Percentiles rank a stretch among this genome's conserved stretches.
Evolutionary conservation across 345 rosid species (phyloP).

Genomic region (Odontarrhena argentea): DNA sequence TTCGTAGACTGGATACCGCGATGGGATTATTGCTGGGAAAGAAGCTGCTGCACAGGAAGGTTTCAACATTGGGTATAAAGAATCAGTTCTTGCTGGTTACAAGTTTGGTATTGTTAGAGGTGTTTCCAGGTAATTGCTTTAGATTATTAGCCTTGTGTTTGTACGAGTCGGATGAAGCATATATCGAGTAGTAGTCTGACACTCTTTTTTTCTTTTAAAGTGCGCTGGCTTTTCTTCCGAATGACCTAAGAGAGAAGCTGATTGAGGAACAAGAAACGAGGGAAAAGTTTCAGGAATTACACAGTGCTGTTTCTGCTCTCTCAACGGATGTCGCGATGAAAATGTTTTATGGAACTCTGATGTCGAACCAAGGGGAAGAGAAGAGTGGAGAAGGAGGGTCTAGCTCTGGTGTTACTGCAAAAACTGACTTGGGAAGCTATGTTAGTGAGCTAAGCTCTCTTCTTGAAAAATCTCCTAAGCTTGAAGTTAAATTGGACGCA

Average conservation of each 20-base stretch:
- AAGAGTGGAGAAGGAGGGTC: slow-evolving; percentile 35
- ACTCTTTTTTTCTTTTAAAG: slow-evolving; percentile 38
- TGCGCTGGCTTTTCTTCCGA: slow-evolving; percentile 64
- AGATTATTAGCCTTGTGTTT: too few species aligned
- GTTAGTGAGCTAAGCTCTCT: slow-evolving; percentile 56
- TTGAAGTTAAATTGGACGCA: slow-evolving; percentile 38
- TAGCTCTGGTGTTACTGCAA: slow-evolving; percentile 8
- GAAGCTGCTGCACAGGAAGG: slow-evolving; percentile 81
- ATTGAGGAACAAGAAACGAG: slow-evolving; percentile 51
- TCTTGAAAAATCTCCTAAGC: slow-evolving; percentile 50
- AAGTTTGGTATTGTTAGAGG: slow-evolving; percentile 83
- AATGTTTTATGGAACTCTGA: slow-evolving; percentile 47
- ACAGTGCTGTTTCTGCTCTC: slow-evolving; percentile 48
- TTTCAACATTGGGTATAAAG: slow-evolving; percentile 70
- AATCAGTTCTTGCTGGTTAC: slow-evolving; percentile 63
- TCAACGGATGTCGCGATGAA: slow-evolving; percentile 62
- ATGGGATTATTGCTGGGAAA: slow-evolving; percentile 74
- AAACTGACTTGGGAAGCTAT: slow-evolving; percentile 41
- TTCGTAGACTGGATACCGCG: slow-evolving; percentile 74
- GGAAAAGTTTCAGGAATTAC: slow-evolving; percentile 46
- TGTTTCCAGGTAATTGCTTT: slow-evolving; percentile 57
- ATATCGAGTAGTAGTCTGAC: slow-evolving; percentile 4
- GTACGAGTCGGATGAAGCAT: not conserved
- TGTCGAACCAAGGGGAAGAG: slow-evolving; percentile 40
- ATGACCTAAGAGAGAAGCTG: slow-evolving; percentile 55